phyloP scores from a whole-genome alignment of 768 basidiomycete species.

The Lyophyllum shimeji region DNA sequence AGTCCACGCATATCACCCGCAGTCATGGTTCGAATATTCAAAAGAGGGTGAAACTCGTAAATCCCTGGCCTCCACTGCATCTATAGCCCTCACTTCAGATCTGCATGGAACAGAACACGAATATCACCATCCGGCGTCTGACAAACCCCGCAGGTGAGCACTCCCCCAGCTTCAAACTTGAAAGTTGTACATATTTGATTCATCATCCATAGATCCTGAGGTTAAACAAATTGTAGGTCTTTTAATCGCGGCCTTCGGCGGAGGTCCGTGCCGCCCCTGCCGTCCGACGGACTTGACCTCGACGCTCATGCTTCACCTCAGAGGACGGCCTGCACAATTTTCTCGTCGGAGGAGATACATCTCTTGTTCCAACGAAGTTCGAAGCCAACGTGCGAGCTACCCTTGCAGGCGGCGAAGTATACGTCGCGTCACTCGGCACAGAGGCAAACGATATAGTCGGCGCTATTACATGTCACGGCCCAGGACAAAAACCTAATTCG shows the following conservation, averaged over 20 bases:
- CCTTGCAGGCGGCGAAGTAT: slow-evolving; percentile 26
- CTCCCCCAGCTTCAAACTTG: not conserved
- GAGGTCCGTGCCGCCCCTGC: slow-evolving; percentile 2
- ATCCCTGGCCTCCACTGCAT: too few species aligned
- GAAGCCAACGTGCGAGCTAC: slow-evolving; percentile 21
- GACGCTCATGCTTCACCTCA: not conserved
- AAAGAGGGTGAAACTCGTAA: too few species aligned
- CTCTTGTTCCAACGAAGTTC: slow-evolving; percentile 14
- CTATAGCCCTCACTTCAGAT: not conserved
- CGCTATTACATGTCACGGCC: slow-evolving; percentile 31
- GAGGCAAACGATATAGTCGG: slow-evolving; percentile 25
- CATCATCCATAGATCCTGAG: slow-evolving; percentile 11
- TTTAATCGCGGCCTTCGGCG: slow-evolving; percentile 11
- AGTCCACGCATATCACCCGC: not conserved
- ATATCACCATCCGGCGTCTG: not conserved
- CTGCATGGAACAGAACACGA: not conserved
- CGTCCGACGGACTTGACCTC: too few species aligned
- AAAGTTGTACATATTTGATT: not conserved
- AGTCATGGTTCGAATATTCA: not conserved
- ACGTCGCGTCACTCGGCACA: slow-evolving; percentile 23
- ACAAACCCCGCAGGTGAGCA: slow-evolving; percentile 9
- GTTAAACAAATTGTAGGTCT: slow-evolving; percentile 7
- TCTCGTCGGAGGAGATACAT: slow-evolving; percentile 19
- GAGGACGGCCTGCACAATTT: slow-evolving; percentile 20
- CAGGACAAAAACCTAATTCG: slow-evolving; percentile 21